Conservation (phyloP, 352 stramenopile genomes). For the Peronospora tabacina region DNA sequence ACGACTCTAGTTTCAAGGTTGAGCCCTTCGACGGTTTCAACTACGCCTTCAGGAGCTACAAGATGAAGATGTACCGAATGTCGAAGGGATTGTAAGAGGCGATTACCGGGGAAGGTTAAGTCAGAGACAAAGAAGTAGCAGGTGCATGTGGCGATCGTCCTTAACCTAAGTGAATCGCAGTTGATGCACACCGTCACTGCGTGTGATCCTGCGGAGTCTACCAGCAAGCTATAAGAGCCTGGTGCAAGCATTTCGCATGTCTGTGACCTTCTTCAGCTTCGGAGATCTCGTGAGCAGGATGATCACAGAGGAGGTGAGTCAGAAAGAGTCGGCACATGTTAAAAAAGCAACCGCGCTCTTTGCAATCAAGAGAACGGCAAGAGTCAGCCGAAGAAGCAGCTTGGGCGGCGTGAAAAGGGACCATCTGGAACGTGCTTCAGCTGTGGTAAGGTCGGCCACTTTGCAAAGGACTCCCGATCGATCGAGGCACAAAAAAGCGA, state of each 20-base stretch:
- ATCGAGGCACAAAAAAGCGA: background rate
- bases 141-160: background rate
- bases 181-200: background rate
- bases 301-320: background rate
- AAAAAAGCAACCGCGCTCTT: background rate
- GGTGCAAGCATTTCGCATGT: slow-evolving; percentile 1
- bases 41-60: background rate
- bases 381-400: background rate
- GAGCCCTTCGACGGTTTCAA: background rate
- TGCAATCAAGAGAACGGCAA: background rate
- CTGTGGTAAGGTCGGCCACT: background rate
- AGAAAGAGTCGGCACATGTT: background rate
- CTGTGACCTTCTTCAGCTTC: background rate
- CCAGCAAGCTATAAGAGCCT: background rate
- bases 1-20: background rate
- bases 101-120: background rate
- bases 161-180: background rate
- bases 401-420: background rate
- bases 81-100: background rate
- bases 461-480: background rate
- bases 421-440: background rate
- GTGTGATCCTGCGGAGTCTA: slow-evolving; percentile 1
- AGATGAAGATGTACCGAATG: background rate
- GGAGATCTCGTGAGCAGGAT: background rate
- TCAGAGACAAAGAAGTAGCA: background rate